Evolutionary conservation across 2,329 filamentous ascomycete genomes (phyloP).

Genomic region (Tympanopsis confertula): DNA sequence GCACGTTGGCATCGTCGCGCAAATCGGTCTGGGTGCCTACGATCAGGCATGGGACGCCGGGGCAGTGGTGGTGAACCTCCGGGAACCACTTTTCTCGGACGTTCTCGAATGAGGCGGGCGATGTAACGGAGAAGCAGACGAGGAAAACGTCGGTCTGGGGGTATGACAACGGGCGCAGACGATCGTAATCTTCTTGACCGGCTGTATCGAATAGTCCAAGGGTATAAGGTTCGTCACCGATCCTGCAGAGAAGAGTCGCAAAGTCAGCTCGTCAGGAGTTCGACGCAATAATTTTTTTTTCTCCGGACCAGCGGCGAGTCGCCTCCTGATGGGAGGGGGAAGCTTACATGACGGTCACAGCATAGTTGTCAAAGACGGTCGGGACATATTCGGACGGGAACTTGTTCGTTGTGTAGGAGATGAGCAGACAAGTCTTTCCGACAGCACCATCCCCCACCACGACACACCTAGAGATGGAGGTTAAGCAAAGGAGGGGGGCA

Average conservation of each 20-base stretch:
- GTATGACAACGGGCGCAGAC: conserved; percentile 89
- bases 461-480: conserved; percentile 60
- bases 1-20: conserved; percentile 74
- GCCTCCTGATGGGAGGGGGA: not conserved
- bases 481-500: conserved; percentile 3
- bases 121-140: conserved; percentile 96
- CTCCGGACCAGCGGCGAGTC: not conserved
- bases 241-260: conserved; percentile 44
- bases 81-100: conserved; percentile 98
- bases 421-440: conserved; percentile 96
- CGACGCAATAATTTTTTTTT: not conserved
- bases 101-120: conserved; percentile 96
- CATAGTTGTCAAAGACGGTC: conserved; percentile 99
- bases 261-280: too few relatives aligned
- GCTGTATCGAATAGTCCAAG: conserved; percentile 96
- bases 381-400: conserved; percentile 99
- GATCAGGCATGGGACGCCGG: conserved; percentile 92
- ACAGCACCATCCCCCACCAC: conserved; percentile 99
- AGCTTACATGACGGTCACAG: conserved; percentile 98
- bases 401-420: conserved; percentile 99
- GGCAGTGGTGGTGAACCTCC: conserved; percentile 96
- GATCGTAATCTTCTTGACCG: conserved; percentile 98
- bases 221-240: conserved; percentile 96
- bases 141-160: conserved; percentile 98
- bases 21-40: conserved; percentile 97